Evolutionary conservation across 345 rosid genomes (phyloP), one percentile per base, ranked within the genome.

Genomic region (Xanthoceras sorbifolium): DNA sequence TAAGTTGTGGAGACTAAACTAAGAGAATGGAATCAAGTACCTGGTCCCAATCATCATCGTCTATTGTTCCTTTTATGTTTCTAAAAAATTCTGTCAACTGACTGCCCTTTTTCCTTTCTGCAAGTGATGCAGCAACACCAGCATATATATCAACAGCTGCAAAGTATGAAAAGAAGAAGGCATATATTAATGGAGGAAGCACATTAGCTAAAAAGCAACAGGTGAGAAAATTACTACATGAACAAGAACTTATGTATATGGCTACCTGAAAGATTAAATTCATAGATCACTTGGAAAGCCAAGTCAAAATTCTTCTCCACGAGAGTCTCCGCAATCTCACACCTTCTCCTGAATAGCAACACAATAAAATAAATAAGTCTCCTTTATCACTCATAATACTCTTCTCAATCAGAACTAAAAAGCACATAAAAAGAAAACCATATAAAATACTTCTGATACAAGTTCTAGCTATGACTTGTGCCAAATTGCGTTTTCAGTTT

Each of bases 41-140:
- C 99, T 93, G 97, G 80, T 95, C 99, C 98, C 97, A 92, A 74
- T 94, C 98, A 74, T 93, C 98, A 84, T 95, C 97, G 62, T 87
- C 87, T 73, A 93, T 89, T 60, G 98, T 93, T 78, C 98, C 91
- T 74, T 93, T 95, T 38, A 95, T 89, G 86, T 95, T 95, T 86
- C 93, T 90, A 81, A 95, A 93, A 76, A 93, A 90, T 66, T 95
- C 97, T 5, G 99, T 95, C 86, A 93, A 81, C 77, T 93, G 99
- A 79, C 92, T 79, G 61, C 99, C 98, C 74, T 78, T 93, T 85
- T 93, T 95, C 76, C 98, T 90, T 78, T 89, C 96, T 48, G 99
- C 99, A 26, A 95, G 93, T 77, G 97, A 91, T 28, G 99, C 85
- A 85, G 98, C 99, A 84, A 92, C 98, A 76, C 86, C 95, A 81